phyloP scores from a whole-genome alignment of 2,329 filamentous ascomycete species.

The Colletotrichum eleusines region DNA sequence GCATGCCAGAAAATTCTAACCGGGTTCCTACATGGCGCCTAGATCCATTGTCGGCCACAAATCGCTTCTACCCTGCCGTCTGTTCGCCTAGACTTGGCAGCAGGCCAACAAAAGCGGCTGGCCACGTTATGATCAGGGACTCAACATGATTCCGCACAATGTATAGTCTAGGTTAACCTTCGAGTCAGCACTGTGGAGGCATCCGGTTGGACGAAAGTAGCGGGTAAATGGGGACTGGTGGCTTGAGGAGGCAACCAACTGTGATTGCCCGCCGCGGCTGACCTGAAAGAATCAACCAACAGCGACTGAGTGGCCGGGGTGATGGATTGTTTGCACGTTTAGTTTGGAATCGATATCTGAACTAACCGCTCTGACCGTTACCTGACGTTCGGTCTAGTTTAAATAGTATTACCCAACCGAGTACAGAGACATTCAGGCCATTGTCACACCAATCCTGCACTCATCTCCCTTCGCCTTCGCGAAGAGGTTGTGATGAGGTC shows the following conservation, averaged over 20 bases:
- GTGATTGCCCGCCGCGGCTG: not conserved
- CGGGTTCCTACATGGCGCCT: not conserved
- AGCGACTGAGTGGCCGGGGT: not conserved
- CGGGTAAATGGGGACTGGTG: not conserved
- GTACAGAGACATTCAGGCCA: not conserved
- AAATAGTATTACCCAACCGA: too few relatives aligned
- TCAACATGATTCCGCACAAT: not conserved
- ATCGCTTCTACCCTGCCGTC: not conserved
- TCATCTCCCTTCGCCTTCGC: not conserved
- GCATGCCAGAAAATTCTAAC: not conserved
- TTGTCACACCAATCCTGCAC: not conserved
- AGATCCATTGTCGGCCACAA: not conserved
- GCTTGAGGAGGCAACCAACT: not conserved
- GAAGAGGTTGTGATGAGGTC: not conserved
- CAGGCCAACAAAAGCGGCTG: not conserved
- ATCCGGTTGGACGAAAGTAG: not conserved
- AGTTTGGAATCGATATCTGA: not conserved
- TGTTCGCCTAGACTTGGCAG: not conserved
- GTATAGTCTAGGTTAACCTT: not conserved
- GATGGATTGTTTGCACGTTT: not conserved
- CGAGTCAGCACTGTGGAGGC: not conserved
- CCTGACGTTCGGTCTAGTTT: not conserved
- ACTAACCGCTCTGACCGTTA: too few relatives aligned
- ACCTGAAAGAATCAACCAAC: not conserved
- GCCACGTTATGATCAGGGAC: not conserved